Percentiles rank a stretch among this genome's conserved stretches.
phyloP scores from a whole-genome alignment of 345 rosid genomes.

The Salix dunnii region DNA sequence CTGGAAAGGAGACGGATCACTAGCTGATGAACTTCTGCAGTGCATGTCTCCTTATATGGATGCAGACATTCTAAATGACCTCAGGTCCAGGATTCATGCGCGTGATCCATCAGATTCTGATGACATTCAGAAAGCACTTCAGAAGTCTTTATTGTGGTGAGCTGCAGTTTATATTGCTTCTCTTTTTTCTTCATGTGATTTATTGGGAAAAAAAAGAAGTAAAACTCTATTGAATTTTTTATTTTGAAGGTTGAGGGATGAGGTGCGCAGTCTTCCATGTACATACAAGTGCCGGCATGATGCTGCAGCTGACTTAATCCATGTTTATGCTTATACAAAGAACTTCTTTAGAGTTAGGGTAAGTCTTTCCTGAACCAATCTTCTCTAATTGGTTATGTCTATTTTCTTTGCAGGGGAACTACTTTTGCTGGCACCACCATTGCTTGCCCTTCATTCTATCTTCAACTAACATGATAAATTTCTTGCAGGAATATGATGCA shows the following conservation, averaged over 20 bases:
- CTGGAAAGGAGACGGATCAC: constrained; percentile 92
- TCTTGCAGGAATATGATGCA: constrained; percentile 62
- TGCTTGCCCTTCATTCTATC: constrained; percentile 5
- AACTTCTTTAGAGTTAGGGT: constrained; percentile 77
- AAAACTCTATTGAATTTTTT: constrained; percentile 3
- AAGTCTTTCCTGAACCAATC: constrained; percentile 20
- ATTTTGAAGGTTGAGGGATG: constrained; percentile 86
- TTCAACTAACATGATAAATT: constrained; percentile 8
- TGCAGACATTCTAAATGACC: constrained; percentile 51
- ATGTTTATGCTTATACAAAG: constrained; percentile 86
- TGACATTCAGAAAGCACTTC: constrained; percentile 64
- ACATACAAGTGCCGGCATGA: constrained; percentile 91
- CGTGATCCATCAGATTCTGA: constrained; percentile 71
- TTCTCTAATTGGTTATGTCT: background rate
- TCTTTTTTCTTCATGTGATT: background rate
- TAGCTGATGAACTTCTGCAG: constrained; percentile 84
- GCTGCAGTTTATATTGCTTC: constrained; percentile 33
- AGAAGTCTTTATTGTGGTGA: constrained; percentile 85
- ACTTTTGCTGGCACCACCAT: background rate
- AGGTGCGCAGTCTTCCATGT: constrained; percentile 80
- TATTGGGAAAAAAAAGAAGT: constrained; percentile 1
- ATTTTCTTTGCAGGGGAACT: background rate
- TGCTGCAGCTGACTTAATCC: constrained; percentile 98
- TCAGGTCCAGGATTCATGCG: constrained; percentile 62
- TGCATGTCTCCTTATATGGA: constrained; percentile 75